A percentile compares a stretch with the other conserved stretches of the same genome.
phyloP scores from a whole-genome alignment of 805 yeast genomes.

The Scheffersomyces lignosus region DNA sequence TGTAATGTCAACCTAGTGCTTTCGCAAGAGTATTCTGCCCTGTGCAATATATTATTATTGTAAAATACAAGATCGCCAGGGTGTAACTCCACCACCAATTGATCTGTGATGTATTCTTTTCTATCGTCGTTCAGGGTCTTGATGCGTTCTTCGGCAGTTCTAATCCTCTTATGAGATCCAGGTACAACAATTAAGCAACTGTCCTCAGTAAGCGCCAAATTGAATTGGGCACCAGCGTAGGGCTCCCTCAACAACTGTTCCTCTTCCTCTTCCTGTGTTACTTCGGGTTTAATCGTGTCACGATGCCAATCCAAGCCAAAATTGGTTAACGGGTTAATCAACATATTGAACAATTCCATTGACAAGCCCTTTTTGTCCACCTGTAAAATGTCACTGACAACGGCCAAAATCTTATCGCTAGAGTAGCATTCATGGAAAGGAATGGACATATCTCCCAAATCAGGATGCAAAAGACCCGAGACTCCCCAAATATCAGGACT shows the following conservation, averaged over 20 bases:
- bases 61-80: conserved; percentile 55
- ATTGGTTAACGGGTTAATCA: conserved; percentile 52
- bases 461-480: conserved; percentile 48
- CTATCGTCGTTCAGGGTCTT: conserved; percentile 34
- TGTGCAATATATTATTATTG: conserved; percentile 50
- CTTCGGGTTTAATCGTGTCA: conserved; percentile 50
- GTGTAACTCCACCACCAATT: conserved; percentile 39
- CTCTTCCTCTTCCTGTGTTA: conserved; percentile 44
- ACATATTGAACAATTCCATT: conserved; percentile 54
- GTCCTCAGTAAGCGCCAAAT: conserved; percentile 48
- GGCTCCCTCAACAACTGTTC: conserved; percentile 37
- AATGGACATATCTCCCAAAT: conserved; percentile 31
- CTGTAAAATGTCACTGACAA: conserved; percentile 46
- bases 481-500: conserved; percentile 57
- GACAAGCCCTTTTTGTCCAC: conserved; percentile 31
- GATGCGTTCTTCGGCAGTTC: conserved; percentile 45
- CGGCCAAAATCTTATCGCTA: conserved; percentile 34
- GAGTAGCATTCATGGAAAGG: conserved; percentile 45
- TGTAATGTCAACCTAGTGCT: conserved; percentile 46
- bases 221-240: conserved; percentile 51
- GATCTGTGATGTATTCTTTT: conserved; percentile 38
- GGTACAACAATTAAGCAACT: conserved; percentile 50
- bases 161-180: conserved; percentile 44
- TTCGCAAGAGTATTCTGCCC: conserved; percentile 43
- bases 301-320: conserved; percentile 57